Percentiles rank a stretch among this genome's conserved stretches.
phyloP scores from a whole-genome alignment of 306 rosid species.

The Cucumis hystrix region DNA sequence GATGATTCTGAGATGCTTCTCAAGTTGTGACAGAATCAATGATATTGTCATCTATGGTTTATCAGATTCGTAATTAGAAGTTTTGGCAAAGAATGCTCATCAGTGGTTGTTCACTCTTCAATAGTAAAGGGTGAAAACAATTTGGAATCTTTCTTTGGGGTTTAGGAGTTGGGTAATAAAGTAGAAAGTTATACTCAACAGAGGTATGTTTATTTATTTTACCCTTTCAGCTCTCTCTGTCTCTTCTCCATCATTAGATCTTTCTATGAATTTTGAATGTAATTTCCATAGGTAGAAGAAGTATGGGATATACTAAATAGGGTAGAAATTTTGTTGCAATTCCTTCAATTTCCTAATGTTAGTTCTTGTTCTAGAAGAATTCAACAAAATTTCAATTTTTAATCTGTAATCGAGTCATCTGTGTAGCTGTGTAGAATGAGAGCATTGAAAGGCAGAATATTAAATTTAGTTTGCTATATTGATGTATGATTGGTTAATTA shows the following conservation, averaged over 20 bases:
- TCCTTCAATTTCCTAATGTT: neutral
- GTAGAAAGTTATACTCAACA: neutral
- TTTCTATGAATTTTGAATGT: neutral
- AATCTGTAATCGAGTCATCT: neutral
- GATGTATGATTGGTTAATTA: neutral
- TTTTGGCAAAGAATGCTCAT: neutral
- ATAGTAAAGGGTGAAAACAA: neutral
- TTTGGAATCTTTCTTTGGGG: neutral
- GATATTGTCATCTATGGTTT: neutral
- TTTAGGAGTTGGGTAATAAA: neutral
- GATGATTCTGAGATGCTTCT: slow-evolving; percentile 44
- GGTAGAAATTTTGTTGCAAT: neutral
- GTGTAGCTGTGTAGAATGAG: neutral
- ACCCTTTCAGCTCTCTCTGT: neutral
- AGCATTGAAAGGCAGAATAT: neutral
- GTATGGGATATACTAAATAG: neutral
- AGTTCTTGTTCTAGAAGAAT: neutral
- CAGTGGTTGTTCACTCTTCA: neutral
- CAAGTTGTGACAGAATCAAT: slow-evolving; percentile 9
- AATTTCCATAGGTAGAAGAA: neutral
- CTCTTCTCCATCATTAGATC: neutral
- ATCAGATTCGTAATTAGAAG: neutral
- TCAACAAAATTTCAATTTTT: neutral
- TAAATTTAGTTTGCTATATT: neutral
- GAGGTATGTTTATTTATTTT: neutral